Conservation (phyloP, 106 monocot species). For the Phalaenopsis aphrodite region DNA sequence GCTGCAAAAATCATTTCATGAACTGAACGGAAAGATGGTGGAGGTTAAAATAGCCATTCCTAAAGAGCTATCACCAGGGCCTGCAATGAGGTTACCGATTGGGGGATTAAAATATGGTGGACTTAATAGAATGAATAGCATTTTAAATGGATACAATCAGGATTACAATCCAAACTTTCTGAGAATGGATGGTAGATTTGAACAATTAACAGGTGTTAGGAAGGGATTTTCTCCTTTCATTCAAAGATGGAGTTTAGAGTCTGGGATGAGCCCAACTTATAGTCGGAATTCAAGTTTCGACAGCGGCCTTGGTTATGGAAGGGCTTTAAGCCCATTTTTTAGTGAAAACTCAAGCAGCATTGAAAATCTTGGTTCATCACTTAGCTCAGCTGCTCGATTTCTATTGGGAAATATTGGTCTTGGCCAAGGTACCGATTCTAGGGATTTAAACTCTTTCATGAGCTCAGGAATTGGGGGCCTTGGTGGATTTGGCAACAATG, state of each 20-base stretch:
- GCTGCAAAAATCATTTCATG: conserved; percentile 43
- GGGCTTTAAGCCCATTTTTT: conserved; percentile 40
- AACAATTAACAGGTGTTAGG: conserved; percentile 27
- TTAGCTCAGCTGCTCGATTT: conserved; percentile 45
- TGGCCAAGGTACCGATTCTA: conserved; percentile 29
- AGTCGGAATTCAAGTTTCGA: conserved; percentile 33
- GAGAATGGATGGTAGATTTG: conserved; percentile 26
- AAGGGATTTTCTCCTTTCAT: conserved; percentile 40
- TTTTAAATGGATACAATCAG: conserved; percentile 38
- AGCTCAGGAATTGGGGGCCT: conserved; percentile 45
- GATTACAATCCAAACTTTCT: conserved; percentile 33
- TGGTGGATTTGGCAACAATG: conserved; percentile 48
- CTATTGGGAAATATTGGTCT: conserved; percentile 40
- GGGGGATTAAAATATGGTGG: conserved; percentile 26
- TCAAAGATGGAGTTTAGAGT: conserved; percentile 48
- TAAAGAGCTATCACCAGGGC: conserved; percentile 45
- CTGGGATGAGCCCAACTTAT: conserved; percentile 32
- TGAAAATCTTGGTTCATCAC: conserved; percentile 22
- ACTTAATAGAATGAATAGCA: conserved; percentile 33
- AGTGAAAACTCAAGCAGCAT: conserved; percentile 41
- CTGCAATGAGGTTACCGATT: conserved; percentile 28
- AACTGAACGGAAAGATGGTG: conserved; percentile 58
- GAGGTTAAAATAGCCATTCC: conserved; percentile 59
- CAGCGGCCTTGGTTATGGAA: conserved; percentile 32
- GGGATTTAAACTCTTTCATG: conserved; percentile 39